Percentiles rank a stretch among this genome's conserved stretches.
phyloP scores from a whole-genome alignment of 1,284 basidiomycete species.

The Ustilago cynodontis region DNA sequence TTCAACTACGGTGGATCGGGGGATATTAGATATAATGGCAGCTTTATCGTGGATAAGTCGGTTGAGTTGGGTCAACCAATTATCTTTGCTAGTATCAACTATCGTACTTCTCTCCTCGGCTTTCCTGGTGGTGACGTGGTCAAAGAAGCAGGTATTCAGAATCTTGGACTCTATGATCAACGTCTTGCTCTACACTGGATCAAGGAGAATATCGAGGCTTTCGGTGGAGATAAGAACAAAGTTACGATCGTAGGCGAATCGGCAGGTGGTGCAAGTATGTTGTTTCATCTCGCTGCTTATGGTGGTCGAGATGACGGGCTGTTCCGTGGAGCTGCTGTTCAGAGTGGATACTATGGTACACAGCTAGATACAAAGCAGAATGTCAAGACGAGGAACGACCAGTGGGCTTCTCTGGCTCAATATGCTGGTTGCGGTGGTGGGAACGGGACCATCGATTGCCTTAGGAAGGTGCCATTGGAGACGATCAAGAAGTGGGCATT shows the following conservation, averaged over 20 bases:
- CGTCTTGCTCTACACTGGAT: conserved; percentile 53
- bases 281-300: conserved; percentile 34
- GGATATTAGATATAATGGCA: conserved; percentile 34
- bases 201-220: conserved; percentile 42
- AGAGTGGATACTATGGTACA: conserved; percentile 35
- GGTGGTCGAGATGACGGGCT: conserved; percentile 28
- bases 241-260: conserved; percentile 52
- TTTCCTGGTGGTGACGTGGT: conserved; percentile 23
- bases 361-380: conserved; percentile 10
- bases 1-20: conserved; percentile 33
- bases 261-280: conserved; percentile 44
- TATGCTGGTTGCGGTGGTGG: conserved; percentile 15
- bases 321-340: conserved; percentile 13
- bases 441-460: conserved; percentile 22
- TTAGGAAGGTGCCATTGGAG: conserved; percentile 26
- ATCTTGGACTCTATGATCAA: conserved; percentile 51
- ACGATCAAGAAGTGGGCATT: conserved; percentile 35
- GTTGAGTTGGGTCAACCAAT: conserved; percentile 36
- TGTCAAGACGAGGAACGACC: conserved; percentile 10
- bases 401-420: conserved; percentile 16
- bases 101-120: conserved; percentile 22
- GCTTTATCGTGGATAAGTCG: conserved; percentile 38
- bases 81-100: conserved; percentile 40
- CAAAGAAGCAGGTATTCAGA: conserved; percentile 13
- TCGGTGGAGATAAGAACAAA: conserved; percentile 47